A percentile compares a stretch with the other conserved stretches of the same genome.
Conservation (phyloP, 1,284 basidiomycete genomes). For the Cryptococcus sp. region DNA sequence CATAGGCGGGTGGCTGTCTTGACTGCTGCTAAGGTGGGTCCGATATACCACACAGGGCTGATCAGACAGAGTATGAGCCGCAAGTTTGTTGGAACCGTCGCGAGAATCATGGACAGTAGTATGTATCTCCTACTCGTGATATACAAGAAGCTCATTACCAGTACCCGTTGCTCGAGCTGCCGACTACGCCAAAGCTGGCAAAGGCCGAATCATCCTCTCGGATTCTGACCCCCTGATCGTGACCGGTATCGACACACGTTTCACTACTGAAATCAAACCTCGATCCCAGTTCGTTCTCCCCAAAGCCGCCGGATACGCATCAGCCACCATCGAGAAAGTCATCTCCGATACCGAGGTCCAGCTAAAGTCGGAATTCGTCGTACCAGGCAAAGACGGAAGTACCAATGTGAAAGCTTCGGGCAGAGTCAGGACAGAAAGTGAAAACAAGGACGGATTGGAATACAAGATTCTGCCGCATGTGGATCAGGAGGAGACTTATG, state of each 20-base stretch:
- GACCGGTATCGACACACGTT: conserved; percentile 71
- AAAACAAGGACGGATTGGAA: conserved; percentile 56
- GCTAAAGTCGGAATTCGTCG: conserved; percentile 79
- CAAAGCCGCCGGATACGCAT: conserved; percentile 69
- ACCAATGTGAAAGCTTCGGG: conserved; percentile 68
- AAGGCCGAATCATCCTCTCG: conserved; percentile 69
- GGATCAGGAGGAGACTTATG: conserved; percentile 93
- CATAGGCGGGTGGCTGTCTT: conserved; percentile 81
- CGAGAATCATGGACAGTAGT: conserved; percentile 87
- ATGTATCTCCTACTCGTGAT: conserved; percentile 49
- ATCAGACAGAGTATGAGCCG: conserved; percentile 40
- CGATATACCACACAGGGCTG: background rate
- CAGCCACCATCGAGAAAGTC: conserved; percentile 82
- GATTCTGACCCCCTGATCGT: conserved; percentile 72
- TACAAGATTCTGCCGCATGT: conserved; percentile 80
- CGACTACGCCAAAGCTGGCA: conserved; percentile 76
- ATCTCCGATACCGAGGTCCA: conserved; percentile 77
- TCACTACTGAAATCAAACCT: conserved; percentile 70
- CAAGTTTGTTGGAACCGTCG: conserved; percentile 68
- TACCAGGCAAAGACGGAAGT: conserved; percentile 46
- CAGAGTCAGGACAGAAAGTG: conserved; percentile 64
- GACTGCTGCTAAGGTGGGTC: conserved; percentile 72
- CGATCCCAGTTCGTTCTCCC: conserved; percentile 86
- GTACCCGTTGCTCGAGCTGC: conserved; percentile 91
- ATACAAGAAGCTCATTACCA: conserved; percentile 40